A percentile compares a stretch with the other conserved stretches of the same genome.
Conservation (phyloP, 768 basidiomycete genomes). For the Calocera cornea region DNA sequence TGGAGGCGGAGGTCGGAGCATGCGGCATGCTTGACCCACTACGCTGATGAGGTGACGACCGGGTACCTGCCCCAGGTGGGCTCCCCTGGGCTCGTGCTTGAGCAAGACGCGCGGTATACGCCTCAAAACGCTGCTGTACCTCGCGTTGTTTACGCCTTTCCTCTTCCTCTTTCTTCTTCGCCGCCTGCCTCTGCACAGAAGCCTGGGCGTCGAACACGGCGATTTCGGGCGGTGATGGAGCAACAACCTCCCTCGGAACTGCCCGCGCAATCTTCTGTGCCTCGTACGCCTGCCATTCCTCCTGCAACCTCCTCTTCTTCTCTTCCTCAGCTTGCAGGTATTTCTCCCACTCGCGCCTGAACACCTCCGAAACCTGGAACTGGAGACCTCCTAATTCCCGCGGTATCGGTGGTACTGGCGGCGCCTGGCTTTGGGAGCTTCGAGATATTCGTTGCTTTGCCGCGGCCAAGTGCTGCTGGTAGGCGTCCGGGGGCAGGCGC, state of each 20-base stretch:
- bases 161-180: neutral
- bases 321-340: neutral
- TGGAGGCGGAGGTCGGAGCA: neutral
- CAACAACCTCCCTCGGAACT: neutral
- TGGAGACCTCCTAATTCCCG: neutral
- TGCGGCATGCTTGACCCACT: neutral
- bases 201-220: neutral
- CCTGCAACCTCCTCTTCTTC: neutral
- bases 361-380: neutral
- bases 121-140: constrained; percentile 6
- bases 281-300: neutral
- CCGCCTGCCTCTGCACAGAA: neutral
- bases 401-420: neutral
- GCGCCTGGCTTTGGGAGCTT: neutral
- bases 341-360: neutral
- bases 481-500: neutral
- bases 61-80: neutral
- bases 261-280: neutral
- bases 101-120: neutral
- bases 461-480: neutral
- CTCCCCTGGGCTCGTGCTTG: constrained; percentile 1
- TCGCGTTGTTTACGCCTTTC: constrained; percentile 3
- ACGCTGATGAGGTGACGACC: neutral
- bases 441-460: neutral
- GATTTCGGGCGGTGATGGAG: neutral